Conservation (phyloP, 2,329 filamentous ascomycete genomes). For the Colletotrichum spaethianum region DNA sequence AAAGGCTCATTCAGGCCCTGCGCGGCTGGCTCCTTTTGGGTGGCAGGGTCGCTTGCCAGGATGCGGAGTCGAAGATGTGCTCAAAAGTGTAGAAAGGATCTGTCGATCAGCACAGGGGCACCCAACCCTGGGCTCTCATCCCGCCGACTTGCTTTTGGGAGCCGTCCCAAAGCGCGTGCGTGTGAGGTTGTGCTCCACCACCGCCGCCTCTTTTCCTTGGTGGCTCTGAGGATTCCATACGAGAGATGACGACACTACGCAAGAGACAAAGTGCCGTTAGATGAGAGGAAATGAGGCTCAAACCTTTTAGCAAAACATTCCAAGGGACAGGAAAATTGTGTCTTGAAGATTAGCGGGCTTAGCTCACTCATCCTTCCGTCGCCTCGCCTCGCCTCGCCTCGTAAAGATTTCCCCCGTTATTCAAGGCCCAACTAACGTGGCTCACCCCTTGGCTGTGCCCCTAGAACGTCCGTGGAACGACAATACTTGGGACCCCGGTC, state of each 20-base stretch:
- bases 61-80: slow-evolving; percentile 19
- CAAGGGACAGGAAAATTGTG: slow-evolving; percentile 4
- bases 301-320: slow-evolving; percentile 22
- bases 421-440: slow-evolving; percentile 6
- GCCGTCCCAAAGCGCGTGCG: slow-evolving; percentile 9
- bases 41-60: slow-evolving; percentile 25
- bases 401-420: background rate
- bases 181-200: background rate
- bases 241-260: slow-evolving; percentile 21
- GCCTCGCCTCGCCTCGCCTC: slow-evolving; percentile 13
- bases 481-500: slow-evolving; percentile 20
- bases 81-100: slow-evolving; percentile 36
- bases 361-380: background rate
- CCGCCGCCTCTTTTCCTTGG: background rate
- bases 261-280: background rate
- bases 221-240: background rate
- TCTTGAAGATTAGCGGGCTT: slow-evolving; percentile 1
- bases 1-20: slow-evolving; percentile 17
- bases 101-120: slow-evolving; percentile 42
- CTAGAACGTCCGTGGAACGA: slow-evolving; percentile 36
- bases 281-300: slow-evolving; percentile 35
- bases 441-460: slow-evolving; percentile 25
- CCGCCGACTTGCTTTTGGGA: slow-evolving; percentile 37
- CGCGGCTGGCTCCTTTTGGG: slow-evolving; percentile 10
- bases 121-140: slow-evolving; percentile 32